Conservation (phyloP, 208 protist species). For the Kentomonas sorsogonicus region DNA sequence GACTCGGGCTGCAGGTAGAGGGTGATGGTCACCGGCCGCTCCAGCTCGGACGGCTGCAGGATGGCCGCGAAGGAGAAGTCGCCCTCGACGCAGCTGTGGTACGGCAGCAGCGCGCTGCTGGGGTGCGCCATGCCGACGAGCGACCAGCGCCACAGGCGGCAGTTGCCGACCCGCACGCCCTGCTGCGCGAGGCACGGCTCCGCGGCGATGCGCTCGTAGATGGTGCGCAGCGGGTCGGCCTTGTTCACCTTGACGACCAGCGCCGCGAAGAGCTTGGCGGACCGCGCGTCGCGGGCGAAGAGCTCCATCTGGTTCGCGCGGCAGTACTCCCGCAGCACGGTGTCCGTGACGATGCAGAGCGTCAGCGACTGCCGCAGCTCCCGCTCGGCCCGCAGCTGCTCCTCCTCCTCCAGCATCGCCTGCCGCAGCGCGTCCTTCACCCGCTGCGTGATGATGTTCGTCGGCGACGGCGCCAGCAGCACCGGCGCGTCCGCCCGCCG, state of each 20-base stretch:
- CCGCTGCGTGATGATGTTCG: constrained; percentile 49
- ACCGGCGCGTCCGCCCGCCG: constrained; percentile 51
- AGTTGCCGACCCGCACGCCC: constrained; percentile 22
- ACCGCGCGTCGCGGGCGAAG: constrained; percentile 30
- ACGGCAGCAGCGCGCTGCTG: constrained; percentile 26
- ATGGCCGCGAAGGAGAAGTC: constrained; percentile 15
- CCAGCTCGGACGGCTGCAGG: constrained; percentile 21
- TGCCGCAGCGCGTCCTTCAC: constrained; percentile 51
- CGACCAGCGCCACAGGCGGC: constrained; percentile 44
- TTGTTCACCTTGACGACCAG: constrained; percentile 52
- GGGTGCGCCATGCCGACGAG: constrained; percentile 22
- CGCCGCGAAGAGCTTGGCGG: constrained; percentile 22
- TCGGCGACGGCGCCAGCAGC: constrained; percentile 52
- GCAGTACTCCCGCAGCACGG: constrained; percentile 30
- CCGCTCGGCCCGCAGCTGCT: constrained; percentile 28
- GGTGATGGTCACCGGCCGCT: constrained; percentile 22
- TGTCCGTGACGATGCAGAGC: constrained; percentile 55
- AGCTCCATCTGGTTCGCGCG: constrained; percentile 35
- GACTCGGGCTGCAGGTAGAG: constrained; percentile 50
- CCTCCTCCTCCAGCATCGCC: constrained; percentile 53
- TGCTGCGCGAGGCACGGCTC: constrained; percentile 21
- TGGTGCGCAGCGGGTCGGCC: constrained; percentile 25
- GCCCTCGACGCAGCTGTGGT: constrained; percentile 15
- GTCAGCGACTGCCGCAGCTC: constrained; percentile 30
- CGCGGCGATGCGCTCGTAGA: constrained; percentile 47